Base-by-base conservation (phyloP, 768 basidiomycete genomes). In the Crucibulum laeve region DNA sequence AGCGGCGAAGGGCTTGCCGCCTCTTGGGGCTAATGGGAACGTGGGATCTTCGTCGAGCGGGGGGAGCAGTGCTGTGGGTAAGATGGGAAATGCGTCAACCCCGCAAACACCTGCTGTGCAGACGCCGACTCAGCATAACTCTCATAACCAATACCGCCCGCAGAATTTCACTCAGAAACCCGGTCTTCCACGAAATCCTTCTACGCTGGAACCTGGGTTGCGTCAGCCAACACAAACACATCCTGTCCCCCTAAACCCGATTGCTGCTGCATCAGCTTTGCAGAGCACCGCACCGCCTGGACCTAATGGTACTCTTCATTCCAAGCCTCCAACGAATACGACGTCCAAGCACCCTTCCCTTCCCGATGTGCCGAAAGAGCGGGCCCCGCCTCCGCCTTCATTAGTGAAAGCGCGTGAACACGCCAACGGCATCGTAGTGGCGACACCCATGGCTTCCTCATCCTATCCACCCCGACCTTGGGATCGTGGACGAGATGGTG, bases 1-100 rank as follows among this genome's bases (percentile, higher is more conserved):
- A 15, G 26, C 38, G 33, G 45, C 25, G 7, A 51, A 55, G 39
- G 41, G 41, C 11, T 24, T 40, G 18, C 18, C 23, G 28, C 11
- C 11, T 32, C 11, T 15, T 23, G 28, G 14, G 10, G 19, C 6
- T 32, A 32, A 32, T 26, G 41, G 24, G 41, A 37, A 5, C n/a
- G 25, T 8, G 36, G 8, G 10, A 8, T 8, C 22, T 14, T 22
- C 23, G 22, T 45, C 36, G 8, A 49, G 38, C 19, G 47, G 43
- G 11, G 51, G 49, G 41, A 50, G 46, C n/a, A 50, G 46, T 17
- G 21, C 30, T 22, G 46, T 40, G 8, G 41, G 47, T 38, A 49
- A 51, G 21, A 38, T 38, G 21, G 37, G 40, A 25, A 47, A 42
- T 19, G 40, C 43, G n/a, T 45, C 44, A 19, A 48, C 46, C 23